Base-by-base conservation (phyloP, 2,329 filamentous ascomycete species). In the Daldinia sp. region DNA sequence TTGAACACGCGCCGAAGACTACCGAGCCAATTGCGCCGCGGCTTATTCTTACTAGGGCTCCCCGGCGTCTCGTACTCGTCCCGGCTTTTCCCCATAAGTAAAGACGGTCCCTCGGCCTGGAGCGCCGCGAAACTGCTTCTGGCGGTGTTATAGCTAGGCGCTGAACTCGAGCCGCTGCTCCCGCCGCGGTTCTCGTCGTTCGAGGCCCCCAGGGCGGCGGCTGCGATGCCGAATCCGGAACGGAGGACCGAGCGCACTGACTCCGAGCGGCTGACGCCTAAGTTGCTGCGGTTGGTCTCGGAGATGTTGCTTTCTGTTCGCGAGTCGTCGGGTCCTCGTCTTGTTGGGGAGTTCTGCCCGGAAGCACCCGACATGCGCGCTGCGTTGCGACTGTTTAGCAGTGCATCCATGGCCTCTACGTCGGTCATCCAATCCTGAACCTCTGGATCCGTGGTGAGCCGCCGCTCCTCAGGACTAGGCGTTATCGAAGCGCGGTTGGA, bases 1-100 rank as follows among this genome's bases (percentile, higher is more conserved):
- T 80, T 84, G 57, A 93, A 87, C 10, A 90, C 90, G 41, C 90
- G 85, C 18, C 88, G 85, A 20, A 94, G 78, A 54, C 88, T 92
- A 23, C 91, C 91, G 10, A 94, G 81, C 89, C 90, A 93, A 26
- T 86, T 86, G n/a, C 85, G 81, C 3, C 84, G 79, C 46, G 84
- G 81, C 75, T 88, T 89, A 12, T 74, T 80, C 80, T 90, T 86
- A 76, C 87, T 88, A 20, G 89, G 84, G 58, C 86, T 88, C 0
- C 86, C 83, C 1, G 86, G 82, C n/a, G 76, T 63, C 13, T 26
- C 55, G 33, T 63, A 71, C 6, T 78, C 74, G 26, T 33, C 63
- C 35, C 41, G 48, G 13, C n/a, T 55, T 39, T 42, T 68, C 39
- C 80, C 76, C 41, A 85, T 74, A 3, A 89, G 78, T 33, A 88